These are phyloP conservation scores for Forsythia suspensa DNA, from an alignment of 257 asterid species.

Conservation along the genomic window DNA sequence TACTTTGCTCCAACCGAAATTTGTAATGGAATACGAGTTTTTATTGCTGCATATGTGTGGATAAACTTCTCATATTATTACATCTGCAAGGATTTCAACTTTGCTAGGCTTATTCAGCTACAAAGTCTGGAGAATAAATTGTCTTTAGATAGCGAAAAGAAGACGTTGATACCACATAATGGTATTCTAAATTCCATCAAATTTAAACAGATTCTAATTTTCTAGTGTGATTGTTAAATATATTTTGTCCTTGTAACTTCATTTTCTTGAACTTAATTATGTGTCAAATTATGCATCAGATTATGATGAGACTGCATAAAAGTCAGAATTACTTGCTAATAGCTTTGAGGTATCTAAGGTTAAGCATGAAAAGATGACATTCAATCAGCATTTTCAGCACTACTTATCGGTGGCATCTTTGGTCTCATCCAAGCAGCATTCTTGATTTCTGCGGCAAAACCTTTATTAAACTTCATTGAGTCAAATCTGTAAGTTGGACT, in stretches of 20 bases:
- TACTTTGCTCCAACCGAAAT: conserved; percentile 83
- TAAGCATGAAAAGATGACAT: conserved; percentile 47
- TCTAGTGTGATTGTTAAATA: background rate
- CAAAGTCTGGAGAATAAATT: conserved; percentile 31
- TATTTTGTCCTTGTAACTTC: background rate
- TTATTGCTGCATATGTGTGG: conserved; percentile 43
- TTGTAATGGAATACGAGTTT: conserved; percentile 76
- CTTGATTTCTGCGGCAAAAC: conserved; percentile 54
- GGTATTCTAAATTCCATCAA: conserved; percentile 26
- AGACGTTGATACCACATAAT: conserved; percentile 42
- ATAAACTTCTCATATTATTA: conserved; percentile 74
- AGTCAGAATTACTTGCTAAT: conserved; percentile 9
- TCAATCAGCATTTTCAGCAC: conserved; percentile 74
- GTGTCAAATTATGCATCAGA: conserved; percentile 18
- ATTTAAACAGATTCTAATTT: background rate
- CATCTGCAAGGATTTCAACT: conserved; percentile 82
- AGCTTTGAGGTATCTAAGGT: conserved; percentile 38
- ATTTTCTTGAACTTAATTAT: background rate
- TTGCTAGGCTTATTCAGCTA: conserved; percentile 79
- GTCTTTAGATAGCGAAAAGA: conserved; percentile 38
- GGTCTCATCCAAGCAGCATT: conserved; percentile 63
- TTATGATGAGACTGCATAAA: conserved; percentile 28
- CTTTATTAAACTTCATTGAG: conserved; percentile 66
- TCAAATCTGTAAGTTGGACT: conserved; percentile 49
- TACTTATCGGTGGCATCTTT: conserved; percentile 57